These are phyloP conservation scores for Xylaria multiplex DNA, from an alignment of 2,329 filamentous ascomycete genomes.

Conservation along the genomic window DNA sequence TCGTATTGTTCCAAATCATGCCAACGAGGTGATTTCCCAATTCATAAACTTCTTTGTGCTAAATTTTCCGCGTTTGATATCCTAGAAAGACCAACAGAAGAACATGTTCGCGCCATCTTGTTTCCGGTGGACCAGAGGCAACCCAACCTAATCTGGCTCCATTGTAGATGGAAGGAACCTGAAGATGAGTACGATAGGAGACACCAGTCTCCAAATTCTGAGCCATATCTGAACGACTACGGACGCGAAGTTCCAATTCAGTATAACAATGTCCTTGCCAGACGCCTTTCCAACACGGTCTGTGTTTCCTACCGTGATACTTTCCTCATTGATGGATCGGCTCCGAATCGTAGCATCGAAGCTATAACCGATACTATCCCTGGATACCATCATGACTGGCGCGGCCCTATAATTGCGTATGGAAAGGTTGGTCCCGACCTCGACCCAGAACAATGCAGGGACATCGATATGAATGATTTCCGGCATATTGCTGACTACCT, in stretches of 20 bases:
- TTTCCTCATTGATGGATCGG: slow-evolving; percentile 20
- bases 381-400: too few relatives aligned
- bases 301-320: slow-evolving; percentile 13
- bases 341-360: slow-evolving; percentile 8
- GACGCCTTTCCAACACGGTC: slow-evolving; percentile 6
- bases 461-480: slow-evolving; percentile 40
- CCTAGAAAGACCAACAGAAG: slow-evolving; percentile 1
- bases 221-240: slow-evolving; percentile 10
- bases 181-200: background rate
- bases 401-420: slow-evolving; percentile 35
- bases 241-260: background rate
- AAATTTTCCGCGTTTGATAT: slow-evolving; percentile 11
- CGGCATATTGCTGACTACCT: slow-evolving; percentile 37
- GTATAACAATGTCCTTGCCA: slow-evolving; percentile 6
- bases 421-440: background rate
- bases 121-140: slow-evolving; percentile 17
- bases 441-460: slow-evolving; percentile 20
- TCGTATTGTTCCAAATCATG: slow-evolving; percentile 26
- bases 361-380: background rate
- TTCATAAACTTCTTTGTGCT: slow-evolving; percentile 27
- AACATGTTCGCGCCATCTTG: slow-evolving; percentile 24
- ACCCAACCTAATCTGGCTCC: slow-evolving; percentile 31
- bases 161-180: too few relatives aligned
- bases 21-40: slow-evolving; percentile 21
- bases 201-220: background rate